Conservation (phyloP, 2,329 filamentous ascomycete species). For the Epichloe glyceriae region DNA sequence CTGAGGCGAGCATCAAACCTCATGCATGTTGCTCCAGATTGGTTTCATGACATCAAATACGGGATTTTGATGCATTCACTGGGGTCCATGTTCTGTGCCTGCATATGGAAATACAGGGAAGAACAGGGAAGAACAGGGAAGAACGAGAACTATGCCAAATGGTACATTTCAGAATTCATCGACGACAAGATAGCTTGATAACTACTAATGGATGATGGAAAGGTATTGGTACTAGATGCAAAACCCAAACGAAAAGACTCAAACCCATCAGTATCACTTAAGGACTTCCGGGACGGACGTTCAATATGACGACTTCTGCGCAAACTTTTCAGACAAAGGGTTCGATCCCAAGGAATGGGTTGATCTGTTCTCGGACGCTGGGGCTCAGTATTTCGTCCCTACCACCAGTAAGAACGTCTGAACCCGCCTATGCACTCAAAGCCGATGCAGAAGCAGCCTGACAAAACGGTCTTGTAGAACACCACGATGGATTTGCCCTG, state of each 20-base stretch:
- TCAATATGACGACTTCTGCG: slow-evolving; percentile 42
- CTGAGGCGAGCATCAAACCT: background rate
- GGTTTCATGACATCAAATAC: slow-evolving; percentile 42
- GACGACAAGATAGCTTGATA: too few species aligned
- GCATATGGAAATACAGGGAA: slow-evolving; percentile 35
- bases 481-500: slow-evolving; percentile 32
- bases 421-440: too few species aligned
- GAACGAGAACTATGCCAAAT: slow-evolving; percentile 28
- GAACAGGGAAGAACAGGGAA: slow-evolving; percentile 18
- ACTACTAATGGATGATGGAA: too few species aligned
- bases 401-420: slow-evolving; percentile 14
- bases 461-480: slow-evolving; percentile 16
- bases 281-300: slow-evolving; percentile 34
- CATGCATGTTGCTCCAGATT: slow-evolving; percentile 12
- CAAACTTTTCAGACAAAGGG: slow-evolving; percentile 34
- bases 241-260: slow-evolving; percentile 11
- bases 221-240: slow-evolving; percentile 7
- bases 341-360: slow-evolving; percentile 41
- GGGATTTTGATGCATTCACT: slow-evolving; percentile 44
- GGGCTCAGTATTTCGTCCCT: slow-evolving; percentile 35
- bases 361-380: slow-evolving; percentile 36
- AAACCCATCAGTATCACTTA: slow-evolving; percentile 27
- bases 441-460: too few species aligned
- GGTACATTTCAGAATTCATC: slow-evolving; percentile 25
- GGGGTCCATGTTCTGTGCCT: slow-evolving; percentile 42